These are phyloP conservation scores for Ceratocystis albifundus DNA, from an alignment of 2,329 filamentous ascomycete genomes.

Conservation along the genomic window DNA sequence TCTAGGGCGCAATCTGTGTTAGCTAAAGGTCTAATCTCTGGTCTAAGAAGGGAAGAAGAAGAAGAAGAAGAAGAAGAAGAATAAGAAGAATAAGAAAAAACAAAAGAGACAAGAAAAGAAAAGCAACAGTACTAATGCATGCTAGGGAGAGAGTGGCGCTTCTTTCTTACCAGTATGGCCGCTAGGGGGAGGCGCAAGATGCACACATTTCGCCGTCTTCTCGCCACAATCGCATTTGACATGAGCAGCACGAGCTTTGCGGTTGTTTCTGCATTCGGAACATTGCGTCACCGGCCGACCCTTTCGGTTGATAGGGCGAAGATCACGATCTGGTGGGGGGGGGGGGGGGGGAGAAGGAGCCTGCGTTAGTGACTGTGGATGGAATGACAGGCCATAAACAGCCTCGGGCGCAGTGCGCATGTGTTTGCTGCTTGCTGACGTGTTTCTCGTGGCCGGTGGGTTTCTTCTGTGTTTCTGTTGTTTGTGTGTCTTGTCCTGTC, in stretches of 20 bases:
- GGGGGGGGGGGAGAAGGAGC: not conserved
- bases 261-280: conserved; percentile 86
- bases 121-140: not conserved
- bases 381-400: conserved; percentile 3
- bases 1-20: conserved; percentile 33
- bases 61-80: too few relatives aligned
- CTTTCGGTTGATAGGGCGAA: conserved; percentile 40
- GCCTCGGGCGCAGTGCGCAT: not conserved
- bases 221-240: conserved; percentile 95
- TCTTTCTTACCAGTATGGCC: conserved; percentile 46
- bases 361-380: conserved; percentile 10
- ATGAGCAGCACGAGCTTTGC: conserved; percentile 90
- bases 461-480: conserved; percentile 8
- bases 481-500: not conserved
- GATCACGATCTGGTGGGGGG: conserved; percentile 17
- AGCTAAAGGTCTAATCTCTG: not conserved
- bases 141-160: not conserved
- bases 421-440: not conserved
- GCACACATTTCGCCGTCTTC: conserved; percentile 63
- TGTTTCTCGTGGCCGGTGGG: not conserved
- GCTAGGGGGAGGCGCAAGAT: conserved; percentile 46
- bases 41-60: too few relatives aligned
- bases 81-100: too few relatives aligned
- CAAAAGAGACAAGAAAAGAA: too few relatives aligned
- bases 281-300: conserved; percentile 96